Base-by-base conservation (phyloP, 768 basidiomycete genomes). In the Infundibulicybe gibba region DNA sequence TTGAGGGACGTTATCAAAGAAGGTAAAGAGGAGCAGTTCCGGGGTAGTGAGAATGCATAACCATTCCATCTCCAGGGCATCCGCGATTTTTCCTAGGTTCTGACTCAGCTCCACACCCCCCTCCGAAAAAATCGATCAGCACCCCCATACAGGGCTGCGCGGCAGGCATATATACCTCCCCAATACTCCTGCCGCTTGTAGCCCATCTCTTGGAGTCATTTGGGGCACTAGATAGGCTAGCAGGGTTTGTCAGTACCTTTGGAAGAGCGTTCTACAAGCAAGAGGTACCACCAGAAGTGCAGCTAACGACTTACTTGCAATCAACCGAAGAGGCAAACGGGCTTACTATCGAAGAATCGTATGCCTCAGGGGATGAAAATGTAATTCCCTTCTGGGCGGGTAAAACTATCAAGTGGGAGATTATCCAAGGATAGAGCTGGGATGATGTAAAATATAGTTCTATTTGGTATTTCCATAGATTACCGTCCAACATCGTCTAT, bases 31-130 rank as follows among this genome's bases (percentile, higher is more conserved):
- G 19, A 32, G 8, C 33, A 11, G 30, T 14, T 19, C 21, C 34
- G 21, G 30, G 13, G 20, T 31, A 14, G 41, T 13, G 6, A 12
- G 10, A 12, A 33, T 40, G 34, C 32, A 44, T 44, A 51, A 44
- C 53, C 39, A 45, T 39, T 43, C 6, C 20, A 15, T 50, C 33
- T 46, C 41, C 54, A 83, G 94, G 94, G 3, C 89, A 95, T 64
- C 87, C 92, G 3, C 84, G 90, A 41, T 99, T 99, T 68, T 99
- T 99, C 80, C 75, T 99, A 46, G 97, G 97, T 15, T 94, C 91
- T 14, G 97, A 99, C 67, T 93, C 90, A 21, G 97, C 97, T 1
- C 97, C 97, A 34, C 97, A 99, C 65, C 84, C 88, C 4, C 75
- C 76, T 25, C 61, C 71, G 21, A 70, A 75, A 44, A 87, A 93